Conservation (phyloP, 805 yeast species). For the Scheffersomyces amazonensis region DNA sequence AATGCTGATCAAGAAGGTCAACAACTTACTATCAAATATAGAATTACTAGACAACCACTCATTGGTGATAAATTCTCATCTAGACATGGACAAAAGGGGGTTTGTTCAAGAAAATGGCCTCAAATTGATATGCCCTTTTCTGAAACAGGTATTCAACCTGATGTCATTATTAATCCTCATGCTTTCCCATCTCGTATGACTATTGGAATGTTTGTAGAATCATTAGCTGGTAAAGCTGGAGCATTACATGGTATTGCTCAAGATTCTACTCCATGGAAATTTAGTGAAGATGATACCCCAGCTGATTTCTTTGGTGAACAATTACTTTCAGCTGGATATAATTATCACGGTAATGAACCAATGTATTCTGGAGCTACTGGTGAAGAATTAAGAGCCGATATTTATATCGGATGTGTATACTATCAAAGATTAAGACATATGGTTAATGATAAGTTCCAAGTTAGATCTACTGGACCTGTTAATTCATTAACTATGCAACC, state of each 20-base stretch:
- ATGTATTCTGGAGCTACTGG: conserved; percentile 99
- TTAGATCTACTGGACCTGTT: conserved; percentile 97
- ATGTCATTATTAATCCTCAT: conserved; percentile 95
- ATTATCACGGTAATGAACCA: conserved; percentile 98
- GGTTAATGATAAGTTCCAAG: conserved; percentile 99
- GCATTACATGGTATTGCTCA: conserved; percentile 97
- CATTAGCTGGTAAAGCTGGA: conserved; percentile 98
- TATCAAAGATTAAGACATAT: conserved; percentile 98
- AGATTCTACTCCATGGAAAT: conserved; percentile 95
- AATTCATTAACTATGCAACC: conserved; percentile 98
- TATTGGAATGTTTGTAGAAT: conserved; percentile 98
- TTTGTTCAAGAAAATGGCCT: conserved; percentile 98
- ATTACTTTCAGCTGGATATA: conserved; percentile 81
- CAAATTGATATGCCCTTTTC: conserved; percentile 94
- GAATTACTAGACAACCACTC: conserved; percentile 87
- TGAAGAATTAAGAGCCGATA: conserved; percentile 93
- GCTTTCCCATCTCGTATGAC: conserved; percentile 99
- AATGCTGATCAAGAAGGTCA: conserved; percentile 74
- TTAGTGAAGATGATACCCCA: conserved; percentile 88
- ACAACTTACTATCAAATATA: conserved; percentile 78
- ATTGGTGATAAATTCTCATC: conserved; percentile 98
- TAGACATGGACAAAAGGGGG: conserved; percentile 98
- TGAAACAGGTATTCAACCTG: conserved; percentile 96
- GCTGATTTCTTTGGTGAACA: conserved; percentile 98
- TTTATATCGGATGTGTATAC: conserved; percentile 94